These are phyloP conservation scores for Colletotrichum sansevieriae DNA, from an alignment of 2,329 filamentous ascomycete genomes.

Conservation along the genomic window DNA sequence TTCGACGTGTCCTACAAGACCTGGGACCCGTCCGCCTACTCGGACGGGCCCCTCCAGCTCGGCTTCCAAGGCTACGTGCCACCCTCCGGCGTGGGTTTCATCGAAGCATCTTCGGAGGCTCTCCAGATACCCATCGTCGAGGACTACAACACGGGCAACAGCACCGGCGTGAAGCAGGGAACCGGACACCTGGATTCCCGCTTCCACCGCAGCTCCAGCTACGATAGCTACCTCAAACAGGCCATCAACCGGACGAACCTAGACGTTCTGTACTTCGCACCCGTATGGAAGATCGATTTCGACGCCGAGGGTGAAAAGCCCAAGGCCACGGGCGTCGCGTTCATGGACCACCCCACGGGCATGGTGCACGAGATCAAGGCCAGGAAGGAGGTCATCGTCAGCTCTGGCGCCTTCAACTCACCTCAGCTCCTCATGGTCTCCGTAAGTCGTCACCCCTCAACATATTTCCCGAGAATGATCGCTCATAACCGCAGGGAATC, in stretches of 20 bases:
- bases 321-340: conserved; percentile 44
- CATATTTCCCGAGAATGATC: neutral
- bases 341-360: conserved; percentile 46
- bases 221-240: conserved; percentile 45
- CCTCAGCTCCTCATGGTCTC: conserved; percentile 43
- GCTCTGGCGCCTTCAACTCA: conserved; percentile 40
- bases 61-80: conserved; percentile 48
- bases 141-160: conserved; percentile 46
- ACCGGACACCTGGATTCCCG: conserved; percentile 45
- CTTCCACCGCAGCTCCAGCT: conserved; percentile 46
- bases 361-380: conserved; percentile 40
- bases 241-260: conserved; percentile 43
- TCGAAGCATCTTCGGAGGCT: conserved; percentile 43
- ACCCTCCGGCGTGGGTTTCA: conserved; percentile 47
- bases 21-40: conserved; percentile 45
- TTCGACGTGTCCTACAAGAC: conserved; percentile 47
- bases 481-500: conserved; percentile 41
- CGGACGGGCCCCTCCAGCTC: conserved; percentile 46
- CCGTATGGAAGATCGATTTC: conserved; percentile 43
- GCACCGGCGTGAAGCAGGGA: conserved; percentile 48
- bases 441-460: conserved; percentile 3
- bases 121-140: conserved; percentile 44
- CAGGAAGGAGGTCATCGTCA: conserved; percentile 40
- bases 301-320: conserved; percentile 42
- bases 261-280: conserved; percentile 46